Conservation (phyloP, 2,329 filamentous ascomycete species). For the Talaromyces sp. region DNA sequence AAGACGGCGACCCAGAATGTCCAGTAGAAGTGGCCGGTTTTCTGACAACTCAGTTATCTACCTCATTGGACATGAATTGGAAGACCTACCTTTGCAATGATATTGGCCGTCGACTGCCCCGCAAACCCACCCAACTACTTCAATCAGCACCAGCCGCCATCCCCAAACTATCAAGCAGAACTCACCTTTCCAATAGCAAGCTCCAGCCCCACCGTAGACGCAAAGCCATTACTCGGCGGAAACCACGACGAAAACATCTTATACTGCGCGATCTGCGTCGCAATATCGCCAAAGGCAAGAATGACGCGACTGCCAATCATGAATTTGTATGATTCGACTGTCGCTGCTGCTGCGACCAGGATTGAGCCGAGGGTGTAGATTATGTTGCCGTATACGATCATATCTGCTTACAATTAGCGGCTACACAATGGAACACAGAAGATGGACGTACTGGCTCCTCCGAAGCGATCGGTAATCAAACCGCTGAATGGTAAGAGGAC, state of each 20-base stretch:
- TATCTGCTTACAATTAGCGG: conserved; percentile 31
- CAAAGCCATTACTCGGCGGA: conserved; percentile 60
- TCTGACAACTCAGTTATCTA: conserved; percentile 30
- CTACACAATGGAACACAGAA: neutral
- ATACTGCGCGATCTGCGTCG: conserved; percentile 64
- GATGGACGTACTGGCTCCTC: conserved; percentile 50
- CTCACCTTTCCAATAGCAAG: conserved; percentile 56
- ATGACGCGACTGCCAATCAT: conserved; percentile 60
- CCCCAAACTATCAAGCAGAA: neutral
- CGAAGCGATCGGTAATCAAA: conserved; percentile 58
- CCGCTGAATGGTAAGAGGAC: conserved; percentile 56
- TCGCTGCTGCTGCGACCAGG: conserved; percentile 58
- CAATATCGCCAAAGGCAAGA: conserved; percentile 60
- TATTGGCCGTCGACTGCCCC: conserved; percentile 60
- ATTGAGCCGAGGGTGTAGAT: conserved; percentile 60
- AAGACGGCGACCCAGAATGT: conserved; percentile 64
- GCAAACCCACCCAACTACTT: conserved; percentile 56
- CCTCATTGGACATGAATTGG: neutral
- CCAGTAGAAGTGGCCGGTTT: conserved; percentile 61
- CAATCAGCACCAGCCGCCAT: neutral
- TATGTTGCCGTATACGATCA: conserved; percentile 62
- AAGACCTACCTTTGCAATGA: conserved; percentile 50
- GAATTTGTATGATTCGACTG: conserved; percentile 57
- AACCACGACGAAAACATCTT: conserved; percentile 67
- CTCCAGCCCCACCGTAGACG: conserved; percentile 61